phyloP scores from a whole-genome alignment of 768 basidiomycete genomes.

The Tremella fuciformis region DNA sequence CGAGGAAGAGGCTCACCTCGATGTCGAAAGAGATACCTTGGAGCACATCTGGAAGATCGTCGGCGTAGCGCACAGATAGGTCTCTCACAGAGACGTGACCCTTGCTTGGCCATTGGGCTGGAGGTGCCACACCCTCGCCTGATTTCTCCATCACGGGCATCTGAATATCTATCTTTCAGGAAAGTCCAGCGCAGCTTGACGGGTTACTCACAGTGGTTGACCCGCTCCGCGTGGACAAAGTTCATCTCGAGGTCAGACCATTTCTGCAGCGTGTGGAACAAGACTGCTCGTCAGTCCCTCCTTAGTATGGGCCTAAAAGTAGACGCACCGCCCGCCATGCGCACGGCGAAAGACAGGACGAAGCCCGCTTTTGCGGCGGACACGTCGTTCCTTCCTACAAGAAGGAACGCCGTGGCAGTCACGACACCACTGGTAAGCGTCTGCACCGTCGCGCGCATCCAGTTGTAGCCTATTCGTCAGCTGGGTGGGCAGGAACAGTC shows the following conservation, averaged over 20 bases:
- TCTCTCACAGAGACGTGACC: slow-evolving; percentile 37
- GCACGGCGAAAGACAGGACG: slow-evolving; percentile 41
- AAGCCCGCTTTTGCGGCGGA: slow-evolving; percentile 44
- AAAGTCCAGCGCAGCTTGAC: background rate
- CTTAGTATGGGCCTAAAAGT: background rate
- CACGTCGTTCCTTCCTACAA: slow-evolving; percentile 28
- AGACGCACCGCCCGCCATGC: slow-evolving; percentile 29
- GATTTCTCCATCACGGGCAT: slow-evolving; percentile 25
- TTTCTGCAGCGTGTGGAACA: slow-evolving; percentile 36
- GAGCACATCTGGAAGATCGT: slow-evolving; percentile 48
- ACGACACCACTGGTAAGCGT: slow-evolving; percentile 36
- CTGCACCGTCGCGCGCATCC: slow-evolving; percentile 32
- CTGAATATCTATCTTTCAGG: slow-evolving; percentile 27
- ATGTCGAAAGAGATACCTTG: slow-evolving; percentile 39
- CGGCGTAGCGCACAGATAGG: slow-evolving; percentile 40
- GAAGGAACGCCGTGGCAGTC: slow-evolving; percentile 37
- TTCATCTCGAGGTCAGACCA: slow-evolving; percentile 43
- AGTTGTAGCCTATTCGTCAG: slow-evolving; percentile 32
- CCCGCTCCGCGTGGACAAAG: slow-evolving; percentile 49
- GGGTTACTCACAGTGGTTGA: slow-evolving; percentile 41
- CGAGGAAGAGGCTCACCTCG: slow-evolving; percentile 25
- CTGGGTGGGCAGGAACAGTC: background rate
- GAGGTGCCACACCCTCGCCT: slow-evolving; percentile 22
- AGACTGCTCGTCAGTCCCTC: slow-evolving; percentile 16
- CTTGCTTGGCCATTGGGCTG: slow-evolving; percentile 37